Base-by-base conservation (phyloP, 1,284 basidiomycete species). In the Tylopilus sp. region DNA sequence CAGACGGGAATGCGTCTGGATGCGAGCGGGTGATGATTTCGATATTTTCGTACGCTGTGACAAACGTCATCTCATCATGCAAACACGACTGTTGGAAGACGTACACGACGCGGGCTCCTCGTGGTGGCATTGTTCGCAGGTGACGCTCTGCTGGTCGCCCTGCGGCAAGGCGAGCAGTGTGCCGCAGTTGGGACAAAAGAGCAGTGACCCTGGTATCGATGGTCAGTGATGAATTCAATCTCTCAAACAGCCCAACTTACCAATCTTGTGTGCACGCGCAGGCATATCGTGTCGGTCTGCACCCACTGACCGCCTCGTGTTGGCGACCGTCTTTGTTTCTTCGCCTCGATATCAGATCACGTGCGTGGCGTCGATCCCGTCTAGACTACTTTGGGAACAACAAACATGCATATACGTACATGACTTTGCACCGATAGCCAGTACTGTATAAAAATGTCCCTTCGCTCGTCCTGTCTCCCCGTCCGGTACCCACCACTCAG, bases 181-280 rank as follows among this genome's bases (percentile, higher is more conserved):
- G 15, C 93, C 93, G 63, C 96, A 99, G 52, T 84, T 79, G 7
- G 90, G 88, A 71, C 96, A 99, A 71, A 99, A 98, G 40, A 98
- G 76, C 23, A 98, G 76, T 6, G 94, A 94, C 46, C 96, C 93
- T 83, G 56, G 29, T 41, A 37, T 38, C 44, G 18, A 44, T n/a
- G 18, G 36, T 59, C 38, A 59, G 49, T 41, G 23, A 28, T 41
- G 12, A 6, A 18, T 48, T 23, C 28, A 21, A 26, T 36, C 37
- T 19, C 41, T 26, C 26, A 6, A 6, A 31, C 15, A 26, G 18
- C 37, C 1, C 35, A 21, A 62, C 61, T 41, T 51, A 46, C 62
- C 62, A 44, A 66, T 65, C 49, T 67, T 58, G 51, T 65, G 64
- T 10, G 61, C 61, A 5, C 48, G 54, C 10, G 47, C 43, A 8